These are phyloP conservation scores for Sporothrix protearum DNA, from an alignment of 2,329 filamentous ascomycete genomes.

Conservation along the genomic window DNA sequence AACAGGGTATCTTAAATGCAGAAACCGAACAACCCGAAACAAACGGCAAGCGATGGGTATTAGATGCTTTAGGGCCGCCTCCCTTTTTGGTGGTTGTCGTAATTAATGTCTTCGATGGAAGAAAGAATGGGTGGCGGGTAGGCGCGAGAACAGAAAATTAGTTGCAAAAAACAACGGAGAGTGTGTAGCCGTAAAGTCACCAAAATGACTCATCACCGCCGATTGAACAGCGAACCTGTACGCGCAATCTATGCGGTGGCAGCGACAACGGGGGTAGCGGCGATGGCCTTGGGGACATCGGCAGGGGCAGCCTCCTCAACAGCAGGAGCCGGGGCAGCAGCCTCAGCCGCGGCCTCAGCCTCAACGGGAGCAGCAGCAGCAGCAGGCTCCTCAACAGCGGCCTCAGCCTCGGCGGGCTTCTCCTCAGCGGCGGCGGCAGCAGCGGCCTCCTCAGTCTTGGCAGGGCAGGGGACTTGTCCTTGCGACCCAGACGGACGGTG, in stretches of 20 bases:
- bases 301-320: conserved; percentile 33
- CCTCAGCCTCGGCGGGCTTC: conserved; percentile 32
- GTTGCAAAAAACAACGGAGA: conserved; percentile 12
- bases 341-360: conserved; percentile 33
- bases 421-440: conserved; percentile 37
- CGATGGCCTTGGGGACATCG: conserved; percentile 37
- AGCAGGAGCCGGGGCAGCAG: conserved; percentile 33
- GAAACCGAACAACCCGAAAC: conserved; percentile 45
- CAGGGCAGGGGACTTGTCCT: conserved; percentile 46
- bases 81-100: conserved; percentile 20
- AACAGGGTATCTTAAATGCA: conserved; percentile 46
- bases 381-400: conserved; percentile 36
- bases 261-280: conserved; percentile 47
- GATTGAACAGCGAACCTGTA: conserved; percentile 22
- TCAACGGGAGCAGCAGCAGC: conserved; percentile 34
- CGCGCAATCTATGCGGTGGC: conserved; percentile 47
- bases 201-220: conserved; percentile 27
- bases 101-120: not conserved
- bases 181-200: conserved; percentile 26
- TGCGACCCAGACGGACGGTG: conserved; percentile 50
- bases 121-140: not conserved
- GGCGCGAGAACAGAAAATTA: not conserved
- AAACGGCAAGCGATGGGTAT: conserved; percentile 25
- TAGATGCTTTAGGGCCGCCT: conserved; percentile 24
- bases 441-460: conserved; percentile 39